Percentiles rank a stretch among this genome's conserved stretches.
phyloP scores from a whole-genome alignment of 495 filamentous ascomycete genomes.

The Talaromyces nanjingensis region DNA sequence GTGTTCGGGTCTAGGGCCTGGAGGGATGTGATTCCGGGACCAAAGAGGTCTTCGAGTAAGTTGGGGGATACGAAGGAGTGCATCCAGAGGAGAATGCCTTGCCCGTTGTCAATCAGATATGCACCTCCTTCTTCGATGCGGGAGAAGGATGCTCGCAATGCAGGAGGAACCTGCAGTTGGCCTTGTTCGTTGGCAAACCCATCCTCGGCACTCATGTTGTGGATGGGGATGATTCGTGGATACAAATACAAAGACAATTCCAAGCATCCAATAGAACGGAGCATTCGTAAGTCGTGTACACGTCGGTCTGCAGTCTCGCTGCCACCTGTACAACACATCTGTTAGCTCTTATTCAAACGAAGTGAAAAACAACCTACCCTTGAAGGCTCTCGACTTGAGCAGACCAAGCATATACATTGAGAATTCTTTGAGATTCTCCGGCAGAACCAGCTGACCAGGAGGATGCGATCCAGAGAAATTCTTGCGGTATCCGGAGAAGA shows the following conservation, averaged over 20 bases:
- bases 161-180: slow-evolving; percentile 65
- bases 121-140: slow-evolving; percentile 89
- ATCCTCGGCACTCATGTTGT: slow-evolving; percentile 69
- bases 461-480: slow-evolving; percentile 80
- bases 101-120: slow-evolving; percentile 97
- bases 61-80: slow-evolving; percentile 71
- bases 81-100: slow-evolving; percentile 84
- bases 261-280: slow-evolving; percentile 75
- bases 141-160: slow-evolving; percentile 76
- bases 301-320: slow-evolving; percentile 87
- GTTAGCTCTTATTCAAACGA: not conserved
- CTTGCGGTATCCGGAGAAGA: slow-evolving; percentile 89
- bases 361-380: slow-evolving; percentile 42
- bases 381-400: slow-evolving; percentile 88
- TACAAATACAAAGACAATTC: slow-evolving; percentile 93
- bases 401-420: slow-evolving; percentile 94
- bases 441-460: slow-evolving; percentile 88
- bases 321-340: slow-evolving; percentile 42
- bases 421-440: slow-evolving; percentile 94
- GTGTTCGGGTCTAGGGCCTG: slow-evolving; percentile 70
- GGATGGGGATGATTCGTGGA: slow-evolving; percentile 83
- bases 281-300: slow-evolving; percentile 83
- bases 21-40: slow-evolving; percentile 63
- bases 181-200: slow-evolving; percentile 87
- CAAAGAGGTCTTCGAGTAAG: slow-evolving; percentile 85